Conservation (phyloP, 2,329 filamentous ascomycete genomes). For the Ceratocystis cacaofunesta region DNA sequence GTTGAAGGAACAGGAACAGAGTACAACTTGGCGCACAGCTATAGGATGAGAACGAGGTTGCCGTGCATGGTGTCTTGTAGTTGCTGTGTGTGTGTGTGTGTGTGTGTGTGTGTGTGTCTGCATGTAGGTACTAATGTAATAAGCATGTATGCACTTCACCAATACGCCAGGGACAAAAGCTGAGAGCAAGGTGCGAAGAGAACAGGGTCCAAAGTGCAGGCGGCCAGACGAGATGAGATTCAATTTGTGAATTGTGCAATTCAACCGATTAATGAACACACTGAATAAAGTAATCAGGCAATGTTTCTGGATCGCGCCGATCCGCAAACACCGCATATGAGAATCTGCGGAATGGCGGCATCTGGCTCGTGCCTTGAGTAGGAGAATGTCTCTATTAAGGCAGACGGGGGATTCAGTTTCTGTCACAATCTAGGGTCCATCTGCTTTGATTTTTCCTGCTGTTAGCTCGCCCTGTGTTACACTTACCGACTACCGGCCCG, state of each 20-base stretch:
- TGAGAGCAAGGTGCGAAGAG: neutral
- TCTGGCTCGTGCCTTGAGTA: neutral
- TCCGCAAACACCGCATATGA: neutral
- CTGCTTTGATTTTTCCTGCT: neutral
- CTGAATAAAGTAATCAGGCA: neutral
- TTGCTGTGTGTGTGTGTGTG: neutral
- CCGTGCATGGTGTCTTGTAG: neutral
- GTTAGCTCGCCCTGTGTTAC: neutral
- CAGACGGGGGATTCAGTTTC: neutral
- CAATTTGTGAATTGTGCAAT: neutral
- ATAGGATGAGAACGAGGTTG: neutral
- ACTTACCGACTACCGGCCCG: neutral
- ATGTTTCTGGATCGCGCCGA: neutral
- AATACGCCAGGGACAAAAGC: neutral
- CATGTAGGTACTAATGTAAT: neutral
- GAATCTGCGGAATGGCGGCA: neutral
- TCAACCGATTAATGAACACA: neutral
- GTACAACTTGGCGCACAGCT: neutral
- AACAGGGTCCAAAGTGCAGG: constrained; percentile 10
- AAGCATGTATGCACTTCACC: neutral
- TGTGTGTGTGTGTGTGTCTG: neutral
- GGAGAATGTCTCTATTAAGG: neutral
- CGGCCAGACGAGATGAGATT: neutral
- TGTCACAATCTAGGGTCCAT: neutral
- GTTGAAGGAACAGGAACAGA: neutral